Conservation (phyloP, 805 yeast genomes). For the Peterozyma xylosa region DNA sequence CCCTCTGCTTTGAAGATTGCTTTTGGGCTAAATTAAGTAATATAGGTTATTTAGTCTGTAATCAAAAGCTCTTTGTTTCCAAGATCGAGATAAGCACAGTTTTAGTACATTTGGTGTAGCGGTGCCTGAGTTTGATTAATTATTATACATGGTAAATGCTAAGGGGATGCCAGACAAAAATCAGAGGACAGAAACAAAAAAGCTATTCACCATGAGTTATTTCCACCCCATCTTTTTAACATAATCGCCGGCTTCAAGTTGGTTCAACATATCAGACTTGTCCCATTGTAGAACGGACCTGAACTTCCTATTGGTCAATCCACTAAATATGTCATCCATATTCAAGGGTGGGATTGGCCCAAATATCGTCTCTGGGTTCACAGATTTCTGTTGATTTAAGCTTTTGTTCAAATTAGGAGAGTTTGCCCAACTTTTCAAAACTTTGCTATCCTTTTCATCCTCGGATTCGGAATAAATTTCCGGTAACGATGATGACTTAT, state of each 20-base stretch:
- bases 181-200: not conserved
- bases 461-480: conserved; percentile 47
- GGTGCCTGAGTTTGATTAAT: too few relatives aligned
- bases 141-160: not conserved
- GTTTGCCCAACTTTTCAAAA: conserved; percentile 54
- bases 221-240: conserved; percentile 37
- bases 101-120: too few relatives aligned
- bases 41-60: too few relatives aligned
- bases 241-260: conserved; percentile 39
- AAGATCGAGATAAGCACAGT: too few relatives aligned
- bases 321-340: conserved; percentile 60
- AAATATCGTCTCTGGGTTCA: conserved; percentile 64
- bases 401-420: conserved; percentile 45
- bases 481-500: conserved; percentile 22
- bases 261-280: conserved; percentile 34
- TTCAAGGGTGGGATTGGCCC: conserved; percentile 68
- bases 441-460: conserved; percentile 40
- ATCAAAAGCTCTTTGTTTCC: too few relatives aligned
- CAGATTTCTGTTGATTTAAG: conserved; percentile 35
- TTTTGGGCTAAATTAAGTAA: too few relatives aligned
- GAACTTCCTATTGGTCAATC: conserved; percentile 36
- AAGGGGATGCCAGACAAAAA: not conserved
- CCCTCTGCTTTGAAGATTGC: too few relatives aligned
- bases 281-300: conserved; percentile 49
- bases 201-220: not conserved